Evolutionary conservation across 1,284 basidiomycete species (phyloP).

Genomic region (Trametes sp.): DNA sequence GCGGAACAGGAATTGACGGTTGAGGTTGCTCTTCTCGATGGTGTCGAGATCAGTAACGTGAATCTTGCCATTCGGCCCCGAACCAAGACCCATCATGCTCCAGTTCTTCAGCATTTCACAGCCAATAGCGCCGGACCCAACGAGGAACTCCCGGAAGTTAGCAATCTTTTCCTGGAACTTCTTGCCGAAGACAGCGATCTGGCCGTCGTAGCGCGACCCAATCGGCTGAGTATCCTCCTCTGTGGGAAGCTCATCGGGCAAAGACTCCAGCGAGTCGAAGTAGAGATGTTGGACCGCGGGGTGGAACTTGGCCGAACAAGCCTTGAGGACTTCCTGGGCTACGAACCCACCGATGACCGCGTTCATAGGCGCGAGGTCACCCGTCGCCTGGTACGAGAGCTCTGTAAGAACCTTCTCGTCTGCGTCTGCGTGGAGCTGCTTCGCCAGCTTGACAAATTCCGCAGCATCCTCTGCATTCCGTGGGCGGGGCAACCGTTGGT

Average conservation of each 20-base stretch:
- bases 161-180: conserved; percentile 93
- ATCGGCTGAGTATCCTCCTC: conserved; percentile 89
- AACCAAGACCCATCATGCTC: conserved; percentile 98
- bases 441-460: conserved; percentile 76
- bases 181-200: conserved; percentile 96
- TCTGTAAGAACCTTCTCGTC: conserved; percentile 87
- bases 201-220: conserved; percentile 91
- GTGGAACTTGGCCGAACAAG: conserved; percentile 98
- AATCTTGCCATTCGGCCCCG: conserved; percentile 84
- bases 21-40: conserved; percentile 99
- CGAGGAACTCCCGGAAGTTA: conserved; percentile 94
- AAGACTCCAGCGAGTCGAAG: conserved; percentile 97
- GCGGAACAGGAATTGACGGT: conserved; percentile 98
- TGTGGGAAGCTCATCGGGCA: conserved; percentile 78
- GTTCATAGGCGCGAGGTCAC: conserved; percentile 92
- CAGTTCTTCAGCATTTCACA: conserved; percentile 99
- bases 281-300: conserved; percentile 96
- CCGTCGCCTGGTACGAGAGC: conserved; percentile 91
- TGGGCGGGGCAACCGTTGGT: conserved; percentile 82
- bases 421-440: conserved; percentile 78
- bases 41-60: conserved; percentile 98
- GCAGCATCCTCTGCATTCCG: conserved; percentile 87
- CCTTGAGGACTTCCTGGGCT: conserved; percentile 98
- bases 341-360: conserved; percentile 98
- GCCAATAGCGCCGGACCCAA: conserved; percentile 98